Evolutionary conservation across 345 rosid species (phyloP), one percentile per base, ranked within the genome.

Genomic region (Clarkia xantiana): DNA sequence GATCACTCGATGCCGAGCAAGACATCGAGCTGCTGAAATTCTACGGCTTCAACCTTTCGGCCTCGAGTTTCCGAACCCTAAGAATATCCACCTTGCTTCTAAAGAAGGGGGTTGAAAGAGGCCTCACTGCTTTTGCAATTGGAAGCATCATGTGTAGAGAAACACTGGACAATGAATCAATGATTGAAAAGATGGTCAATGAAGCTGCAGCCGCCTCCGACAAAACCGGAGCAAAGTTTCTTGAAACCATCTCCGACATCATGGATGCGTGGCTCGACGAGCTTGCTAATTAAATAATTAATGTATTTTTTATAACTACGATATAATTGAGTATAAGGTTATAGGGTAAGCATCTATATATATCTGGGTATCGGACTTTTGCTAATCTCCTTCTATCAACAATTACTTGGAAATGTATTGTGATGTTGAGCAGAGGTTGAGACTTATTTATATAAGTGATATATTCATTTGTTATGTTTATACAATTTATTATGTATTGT

Each of bases 131-230:
- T 9, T 86, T 74, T 45, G 57, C 75, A 57, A 83, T 90, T 0
- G 97, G 97, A 59, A 76, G 68, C 72, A 76, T 86, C 59, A 79
- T 90, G 95, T 86, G 95, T 59, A 77, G 97, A 63, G 82, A 76
- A 65, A 81, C 70, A 0, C 60, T 90, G 63, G 72, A 74, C 50
- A 71, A 71, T 73, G 84, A 68, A 51, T 81, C 95, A 0, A 61
- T 51, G 42, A 83, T 90, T 7, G 97, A 90, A 78, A 81, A 77
- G 59, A 81, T 90, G 22, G 49, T 81, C 36, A 59, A 60, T 17
- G 88, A 86, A 68, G 91, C 95, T 14, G 57, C 70, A 18, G 80
- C 70, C 52, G 70, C 66, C 47, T 47, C 72, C 58, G 36, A 29
- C 36, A 10, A 67, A 51, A 72, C 78, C 4, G 97, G 83, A 54